phyloP scores from a whole-genome alignment of 768 basidiomycete genomes.

The Lentinula sp. region DNA sequence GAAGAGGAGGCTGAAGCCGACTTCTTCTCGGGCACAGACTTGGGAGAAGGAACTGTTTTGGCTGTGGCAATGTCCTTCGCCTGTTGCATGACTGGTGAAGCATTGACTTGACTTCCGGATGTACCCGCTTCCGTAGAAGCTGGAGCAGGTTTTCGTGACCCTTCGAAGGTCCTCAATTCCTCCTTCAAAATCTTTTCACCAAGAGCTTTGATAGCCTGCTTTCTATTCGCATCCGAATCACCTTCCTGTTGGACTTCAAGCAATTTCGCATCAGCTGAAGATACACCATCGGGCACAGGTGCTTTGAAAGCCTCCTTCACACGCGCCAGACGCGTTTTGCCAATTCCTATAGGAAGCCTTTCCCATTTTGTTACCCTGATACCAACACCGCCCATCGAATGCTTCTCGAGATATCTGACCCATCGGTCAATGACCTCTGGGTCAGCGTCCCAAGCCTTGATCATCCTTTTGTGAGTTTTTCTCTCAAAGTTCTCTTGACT shows the following conservation, averaged over 20 bases:
- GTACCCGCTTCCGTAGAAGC: background rate
- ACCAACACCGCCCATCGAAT: constrained; percentile 82
- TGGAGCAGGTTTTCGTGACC: background rate
- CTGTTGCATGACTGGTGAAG: background rate
- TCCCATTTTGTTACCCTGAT: constrained; percentile 81
- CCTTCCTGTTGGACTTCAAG: constrained; percentile 31
- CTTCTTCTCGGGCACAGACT: background rate
- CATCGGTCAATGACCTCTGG: constrained; percentile 72
- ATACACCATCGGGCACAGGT: constrained; percentile 22
- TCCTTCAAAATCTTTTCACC: constrained; percentile 1
- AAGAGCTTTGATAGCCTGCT: constrained; percentile 1
- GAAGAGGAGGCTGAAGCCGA: background rate
- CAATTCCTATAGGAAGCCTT: constrained; percentile 47
- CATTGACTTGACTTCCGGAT: background rate
- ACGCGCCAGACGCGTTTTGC: constrained; percentile 18
- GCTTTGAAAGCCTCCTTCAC: constrained; percentile 10
- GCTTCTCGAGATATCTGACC: constrained; percentile 69
- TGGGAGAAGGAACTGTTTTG: background rate
- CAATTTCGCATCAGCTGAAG: constrained; percentile 22
- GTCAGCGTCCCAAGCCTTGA: constrained; percentile 91
- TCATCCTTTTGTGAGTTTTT: constrained; percentile 71
- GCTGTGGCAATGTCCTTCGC: background rate
- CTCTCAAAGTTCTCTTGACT: constrained; percentile 93
- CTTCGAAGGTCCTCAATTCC: background rate
- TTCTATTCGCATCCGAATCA: constrained; percentile 5